Evolutionary conservation across 2,329 filamentous ascomycete genomes (phyloP), one percentile per base, ranked within the genome.

Genomic region (Magnaporthiopsis rhizophila): DNA sequence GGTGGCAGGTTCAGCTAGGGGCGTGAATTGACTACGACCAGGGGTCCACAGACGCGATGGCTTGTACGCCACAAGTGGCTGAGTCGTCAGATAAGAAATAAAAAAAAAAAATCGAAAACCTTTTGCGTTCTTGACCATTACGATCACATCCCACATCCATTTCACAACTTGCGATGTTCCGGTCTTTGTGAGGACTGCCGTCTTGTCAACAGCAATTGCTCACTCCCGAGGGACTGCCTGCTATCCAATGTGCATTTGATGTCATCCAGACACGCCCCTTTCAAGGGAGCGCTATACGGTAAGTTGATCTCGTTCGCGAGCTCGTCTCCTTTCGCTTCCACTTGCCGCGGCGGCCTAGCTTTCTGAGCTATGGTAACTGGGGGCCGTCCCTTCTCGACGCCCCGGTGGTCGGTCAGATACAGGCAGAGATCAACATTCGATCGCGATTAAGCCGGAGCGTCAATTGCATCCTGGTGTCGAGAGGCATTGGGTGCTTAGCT

Each of bases 361-460:
- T 69, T n/a, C 70, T 71, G 72, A 65, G 78, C 79, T 79, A 75
- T 81, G 81, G 85, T 83, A 84, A 87, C 86, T 86, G 85, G 85
- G 83, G 80, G 72, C 75, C 74, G 76, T 81, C 77, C 75, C 75
- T 78, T 73, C 83, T 77, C 83, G 91, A 88, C 88, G 82, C 85
- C 84, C 92, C 90, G 90, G 92, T 95, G 89, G 82, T 83, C 83
- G 83, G 87, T 89, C 86, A 83, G 69, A 69, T 76, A 63, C 77
- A 84, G 91, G 92, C 92, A 89, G 82, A 96, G 85, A 96, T 77
- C 75, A 85, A 84, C 76, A 66, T 66, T 69, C 28, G 89, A 91
- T 91, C 90, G 89, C 91, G 89, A 96, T 95, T 97, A 97, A 97
- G 93, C 93, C 92, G 93, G 93, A 96, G 92, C 91, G 86, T 86